phyloP scores from a whole-genome alignment of 106 monocot genomes.

The Alisma plantagoaquatica region DNA sequence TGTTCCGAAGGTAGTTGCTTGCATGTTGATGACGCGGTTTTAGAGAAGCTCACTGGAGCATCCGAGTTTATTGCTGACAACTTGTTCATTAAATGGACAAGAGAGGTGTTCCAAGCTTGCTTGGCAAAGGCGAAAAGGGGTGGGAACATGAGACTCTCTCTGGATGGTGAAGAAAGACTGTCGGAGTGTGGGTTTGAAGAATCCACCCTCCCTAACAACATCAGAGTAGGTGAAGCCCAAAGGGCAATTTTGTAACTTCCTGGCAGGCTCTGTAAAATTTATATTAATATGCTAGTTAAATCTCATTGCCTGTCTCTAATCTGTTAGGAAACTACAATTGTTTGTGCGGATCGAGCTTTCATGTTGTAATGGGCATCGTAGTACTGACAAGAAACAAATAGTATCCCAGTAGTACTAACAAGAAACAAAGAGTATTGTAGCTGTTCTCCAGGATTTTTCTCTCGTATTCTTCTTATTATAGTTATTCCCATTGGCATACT shows the following conservation, averaged over 20 bases:
- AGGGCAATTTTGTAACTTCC: background rate
- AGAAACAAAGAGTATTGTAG: no score
- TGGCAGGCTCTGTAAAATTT: no score
- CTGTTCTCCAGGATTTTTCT: no score
- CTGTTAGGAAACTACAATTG: no score
- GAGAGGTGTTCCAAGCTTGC: conserved; percentile 54
- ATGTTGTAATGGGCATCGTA: no score
- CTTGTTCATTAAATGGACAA: conserved; percentile 62
- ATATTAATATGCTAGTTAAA: no score
- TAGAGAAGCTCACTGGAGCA: conserved; percentile 30
- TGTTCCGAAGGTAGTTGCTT: conserved; percentile 8
- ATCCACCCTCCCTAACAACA: conserved; percentile 54
- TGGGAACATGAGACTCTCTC: conserved; percentile 48
- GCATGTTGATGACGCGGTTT: conserved; percentile 22
- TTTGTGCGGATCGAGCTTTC: no score
- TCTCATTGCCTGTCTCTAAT: no score
- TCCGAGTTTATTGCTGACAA: conserved; percentile 42
- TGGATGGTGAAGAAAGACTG: conserved; percentile 24
- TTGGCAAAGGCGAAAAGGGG: conserved; percentile 46
- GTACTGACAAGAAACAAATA: no score
- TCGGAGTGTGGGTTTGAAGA: conserved; percentile 41
- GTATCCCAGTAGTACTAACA: no score
- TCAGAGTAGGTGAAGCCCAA: conserved; percentile 29
- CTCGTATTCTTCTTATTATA: no score
- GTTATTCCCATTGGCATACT: no score